Conservation (phyloP, 2,329 filamentous ascomycete genomes). For the Botrytis medusae region DNA sequence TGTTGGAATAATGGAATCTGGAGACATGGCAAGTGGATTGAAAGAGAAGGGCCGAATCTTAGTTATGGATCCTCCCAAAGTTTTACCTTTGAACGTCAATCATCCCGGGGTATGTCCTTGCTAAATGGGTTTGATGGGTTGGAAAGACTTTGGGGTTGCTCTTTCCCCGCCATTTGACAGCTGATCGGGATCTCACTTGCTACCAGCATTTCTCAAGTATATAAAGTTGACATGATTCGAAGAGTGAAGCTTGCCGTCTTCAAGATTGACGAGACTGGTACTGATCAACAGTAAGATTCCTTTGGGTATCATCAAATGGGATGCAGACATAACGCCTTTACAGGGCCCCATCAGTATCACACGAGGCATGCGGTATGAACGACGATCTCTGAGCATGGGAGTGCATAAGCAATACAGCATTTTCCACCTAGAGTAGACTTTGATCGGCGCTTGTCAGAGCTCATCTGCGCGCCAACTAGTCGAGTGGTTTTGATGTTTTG, state of each 20-base stretch:
- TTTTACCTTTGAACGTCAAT: neutral
- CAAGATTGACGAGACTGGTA: neutral
- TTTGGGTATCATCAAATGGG: neutral
- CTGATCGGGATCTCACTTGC: neutral
- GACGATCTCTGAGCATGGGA: slow-evolving; percentile 7
- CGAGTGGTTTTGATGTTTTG: slow-evolving; percentile 5
- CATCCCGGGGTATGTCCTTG: slow-evolving; percentile 8
- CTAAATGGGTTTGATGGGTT: neutral
- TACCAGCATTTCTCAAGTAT: neutral
- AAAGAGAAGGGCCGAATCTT: slow-evolving; percentile 14
- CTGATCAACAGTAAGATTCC: neutral
- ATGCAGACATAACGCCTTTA: neutral
- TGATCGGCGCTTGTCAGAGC: slow-evolving; percentile 12
- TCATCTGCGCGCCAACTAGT: slow-evolving; percentile 3
- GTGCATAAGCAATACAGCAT: neutral
- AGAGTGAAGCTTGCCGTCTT: neutral
- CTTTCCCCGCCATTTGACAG: slow-evolving; percentile 2
- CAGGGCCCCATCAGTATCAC: neutral
- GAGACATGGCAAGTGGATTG: slow-evolving; percentile 9
- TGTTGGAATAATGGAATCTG: slow-evolving; percentile 10
- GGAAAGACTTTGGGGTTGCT: neutral
- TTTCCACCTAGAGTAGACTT: neutral
- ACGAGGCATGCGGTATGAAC: neutral
- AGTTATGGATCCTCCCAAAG: slow-evolving; percentile 10
- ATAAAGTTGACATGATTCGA: neutral